A percentile compares a stretch with the other conserved stretches of the same genome.
Conservation (phyloP, 1,139 yeast species). For the Scheffersomyces quercinus region DNA sequence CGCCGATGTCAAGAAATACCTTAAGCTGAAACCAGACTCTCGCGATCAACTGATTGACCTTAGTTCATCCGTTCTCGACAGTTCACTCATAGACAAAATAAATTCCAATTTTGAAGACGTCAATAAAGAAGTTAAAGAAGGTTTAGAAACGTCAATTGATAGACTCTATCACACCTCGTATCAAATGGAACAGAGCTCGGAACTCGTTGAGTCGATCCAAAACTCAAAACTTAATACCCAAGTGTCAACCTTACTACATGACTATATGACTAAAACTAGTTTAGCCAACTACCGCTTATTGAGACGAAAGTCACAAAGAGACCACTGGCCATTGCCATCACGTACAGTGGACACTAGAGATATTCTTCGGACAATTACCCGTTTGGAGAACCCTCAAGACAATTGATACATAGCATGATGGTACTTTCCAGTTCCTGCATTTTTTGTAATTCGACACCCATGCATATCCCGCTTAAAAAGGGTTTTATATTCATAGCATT, state of each 20-base stretch:
- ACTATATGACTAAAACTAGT: conserved; percentile 9
- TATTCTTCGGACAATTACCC: conserved; percentile 12
- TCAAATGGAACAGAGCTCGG: conserved; percentile 12
- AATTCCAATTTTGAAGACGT: conserved; percentile 10
- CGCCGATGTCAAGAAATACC: conserved; percentile 7
- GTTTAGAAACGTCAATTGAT: conserved; percentile 12
- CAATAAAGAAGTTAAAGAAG: conserved; percentile 3
- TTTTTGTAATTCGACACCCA: too few relatives aligned
- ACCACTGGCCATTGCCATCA: conserved; percentile 9
- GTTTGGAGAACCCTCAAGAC: conserved; percentile 6
- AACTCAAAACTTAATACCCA: conserved; percentile 4
- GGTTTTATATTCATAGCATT: too few relatives aligned
- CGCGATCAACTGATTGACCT: conserved; percentile 1
- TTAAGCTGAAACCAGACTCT: conserved; percentile 1
- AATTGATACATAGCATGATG: too few relatives aligned
- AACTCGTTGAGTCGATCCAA: conserved; percentile 10
- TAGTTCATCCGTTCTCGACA: conserved; percentile 7
- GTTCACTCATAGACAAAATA: conserved; percentile 8
- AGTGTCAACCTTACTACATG: conserved; percentile 8
- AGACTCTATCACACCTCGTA: conserved; percentile 15
- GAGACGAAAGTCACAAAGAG: background rate
- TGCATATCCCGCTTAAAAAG: too few relatives aligned
- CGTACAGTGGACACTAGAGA: conserved; percentile 7
- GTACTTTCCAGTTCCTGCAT: too few relatives aligned
- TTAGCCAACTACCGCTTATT: conserved; percentile 4